Evolutionary conservation across 768 basidiomycete species (phyloP).

Genomic region (Tylopilus rubrobrunneus): DNA sequence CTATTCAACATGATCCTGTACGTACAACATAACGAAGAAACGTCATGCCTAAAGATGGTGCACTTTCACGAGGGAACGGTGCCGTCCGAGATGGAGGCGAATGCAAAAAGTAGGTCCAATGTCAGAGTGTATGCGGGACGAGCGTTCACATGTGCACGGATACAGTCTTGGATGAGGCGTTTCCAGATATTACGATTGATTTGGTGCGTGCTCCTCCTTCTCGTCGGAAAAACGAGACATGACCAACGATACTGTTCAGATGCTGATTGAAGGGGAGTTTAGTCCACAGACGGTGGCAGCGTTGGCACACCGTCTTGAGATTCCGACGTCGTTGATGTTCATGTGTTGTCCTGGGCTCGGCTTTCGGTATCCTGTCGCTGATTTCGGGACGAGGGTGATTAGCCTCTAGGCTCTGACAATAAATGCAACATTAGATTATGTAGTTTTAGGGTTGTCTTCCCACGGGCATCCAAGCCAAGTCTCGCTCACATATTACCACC

Average conservation of each 20-base stretch:
- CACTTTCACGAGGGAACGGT: conserved; percentile 58
- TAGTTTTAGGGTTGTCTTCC: background rate
- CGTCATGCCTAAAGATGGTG: conserved; percentile 62
- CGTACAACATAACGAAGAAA: conserved; percentile 65
- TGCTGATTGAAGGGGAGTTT: conserved; percentile 44
- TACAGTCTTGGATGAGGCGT: conserved; percentile 59
- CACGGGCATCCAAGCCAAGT: background rate
- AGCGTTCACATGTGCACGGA: background rate
- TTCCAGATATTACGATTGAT: conserved; percentile 62
- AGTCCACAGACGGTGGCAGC: conserved; percentile 45
- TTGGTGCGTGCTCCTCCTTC: conserved; percentile 34
- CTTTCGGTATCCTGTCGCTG: conserved; percentile 41
- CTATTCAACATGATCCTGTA: conserved; percentile 65
- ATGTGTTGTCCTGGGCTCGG: conserved; percentile 54
- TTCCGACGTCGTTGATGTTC: conserved; percentile 57
- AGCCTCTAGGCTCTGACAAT: conserved; percentile 8
- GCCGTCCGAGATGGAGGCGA: conserved; percentile 72
- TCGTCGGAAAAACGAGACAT: background rate
- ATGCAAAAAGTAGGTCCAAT: conserved; percentile 49
- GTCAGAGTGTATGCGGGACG: background rate
- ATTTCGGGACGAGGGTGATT: conserved; percentile 52
- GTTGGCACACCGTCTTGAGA: conserved; percentile 44
- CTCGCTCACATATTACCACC: background rate
- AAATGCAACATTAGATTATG: too few species aligned
- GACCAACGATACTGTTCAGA: conserved; percentile 26